These are phyloP conservation scores for Geotrichum cucujoidarum DNA, from an alignment of 1,139 yeast species.

Conservation along the genomic window DNA sequence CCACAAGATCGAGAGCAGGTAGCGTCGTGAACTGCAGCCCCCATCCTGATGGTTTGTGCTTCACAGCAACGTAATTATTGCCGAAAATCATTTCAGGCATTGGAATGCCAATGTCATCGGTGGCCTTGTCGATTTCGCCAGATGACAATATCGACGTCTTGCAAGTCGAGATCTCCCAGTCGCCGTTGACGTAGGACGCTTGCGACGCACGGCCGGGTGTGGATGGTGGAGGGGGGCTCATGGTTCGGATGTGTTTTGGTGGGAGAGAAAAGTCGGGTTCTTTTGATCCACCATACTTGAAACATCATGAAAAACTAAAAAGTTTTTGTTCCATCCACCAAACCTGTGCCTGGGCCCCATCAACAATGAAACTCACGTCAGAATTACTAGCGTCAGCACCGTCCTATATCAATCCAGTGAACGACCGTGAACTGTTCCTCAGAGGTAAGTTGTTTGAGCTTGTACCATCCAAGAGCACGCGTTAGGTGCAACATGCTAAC, in stretches of 20 bases:
- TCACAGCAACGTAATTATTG: constrained; percentile 57
- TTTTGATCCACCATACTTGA: background rate
- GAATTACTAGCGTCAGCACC: constrained; percentile 48
- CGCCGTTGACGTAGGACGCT: constrained; percentile 39
- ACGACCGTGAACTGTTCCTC: constrained; percentile 43
- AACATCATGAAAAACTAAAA: background rate
- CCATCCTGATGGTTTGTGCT: constrained; percentile 41
- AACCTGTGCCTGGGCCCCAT: background rate
- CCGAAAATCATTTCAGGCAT: constrained; percentile 98
- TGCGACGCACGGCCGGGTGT: background rate
- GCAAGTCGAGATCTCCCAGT: constrained; percentile 72
- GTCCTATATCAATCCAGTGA: constrained; percentile 44
- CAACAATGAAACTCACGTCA: constrained; percentile 51
- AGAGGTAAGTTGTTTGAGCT: constrained; percentile 40
- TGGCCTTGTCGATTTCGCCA: constrained; percentile 65
- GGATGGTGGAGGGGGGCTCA: background rate
- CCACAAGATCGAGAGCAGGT: constrained; percentile 72
- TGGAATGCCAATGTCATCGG: constrained; percentile 63
- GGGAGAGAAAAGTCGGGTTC: background rate
- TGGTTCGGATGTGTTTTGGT: background rate
- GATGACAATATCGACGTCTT: constrained; percentile 75
- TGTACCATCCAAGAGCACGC: too few species aligned
- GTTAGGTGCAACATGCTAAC: too few species aligned
- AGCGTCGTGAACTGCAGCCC: constrained; percentile 64
- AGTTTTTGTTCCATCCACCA: background rate